phyloP scores from a whole-genome alignment of 371 early-diverging fungal species.

The Gilbertella persicaria region DNA sequence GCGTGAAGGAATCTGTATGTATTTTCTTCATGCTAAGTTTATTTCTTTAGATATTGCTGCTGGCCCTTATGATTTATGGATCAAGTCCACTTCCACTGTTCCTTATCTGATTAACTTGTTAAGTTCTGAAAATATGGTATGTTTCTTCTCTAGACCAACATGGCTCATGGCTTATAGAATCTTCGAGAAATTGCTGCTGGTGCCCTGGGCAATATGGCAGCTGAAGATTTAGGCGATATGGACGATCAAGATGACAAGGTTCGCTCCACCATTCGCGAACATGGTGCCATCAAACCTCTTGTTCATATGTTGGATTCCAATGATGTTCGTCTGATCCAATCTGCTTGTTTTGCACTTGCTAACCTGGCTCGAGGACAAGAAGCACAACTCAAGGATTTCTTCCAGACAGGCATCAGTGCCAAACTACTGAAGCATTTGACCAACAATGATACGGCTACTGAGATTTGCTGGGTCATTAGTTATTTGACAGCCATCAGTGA shows the following conservation, averaged over 20 bases:
- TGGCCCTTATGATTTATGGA: conserved; percentile 59
- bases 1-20: not conserved
- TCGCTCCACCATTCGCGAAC: conserved; percentile 57
- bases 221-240: conserved; percentile 75
- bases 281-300: conserved; percentile 63
- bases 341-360: conserved; percentile 78
- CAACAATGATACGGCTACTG: conserved; percentile 56
- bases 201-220: conserved; percentile 73
- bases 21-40: not conserved
- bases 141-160: too few species aligned
- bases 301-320: conserved; percentile 54
- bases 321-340: conserved; percentile 52
- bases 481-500: conserved; percentile 69
- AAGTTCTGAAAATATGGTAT: conserved; percentile 54
- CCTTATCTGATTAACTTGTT: conserved; percentile 64
- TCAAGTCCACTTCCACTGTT: conserved; percentile 53
- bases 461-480: conserved; percentile 71
- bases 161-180: conserved; percentile 20
- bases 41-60: conserved; percentile 60
- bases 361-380: conserved; percentile 70
- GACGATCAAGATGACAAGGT: conserved; percentile 65
- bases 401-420: conserved; percentile 5
- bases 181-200: conserved; percentile 42
- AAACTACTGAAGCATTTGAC: conserved; percentile 19
- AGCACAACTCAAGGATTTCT: conserved; percentile 32